phyloP scores from a whole-genome alignment of 306 rosid species.

The Medicago lupulina region DNA sequence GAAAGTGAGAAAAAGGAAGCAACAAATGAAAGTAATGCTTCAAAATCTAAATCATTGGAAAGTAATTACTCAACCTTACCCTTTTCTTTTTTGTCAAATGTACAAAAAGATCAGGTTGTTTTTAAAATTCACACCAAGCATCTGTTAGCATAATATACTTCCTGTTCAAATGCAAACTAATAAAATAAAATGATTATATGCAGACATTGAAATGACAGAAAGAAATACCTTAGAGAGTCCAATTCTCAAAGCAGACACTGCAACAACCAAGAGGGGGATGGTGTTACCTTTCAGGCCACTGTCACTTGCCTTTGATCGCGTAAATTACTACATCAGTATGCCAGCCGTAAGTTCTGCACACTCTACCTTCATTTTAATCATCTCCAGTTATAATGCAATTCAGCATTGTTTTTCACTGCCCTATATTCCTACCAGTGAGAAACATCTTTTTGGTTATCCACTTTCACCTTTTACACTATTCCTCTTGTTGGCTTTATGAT shows the following conservation, averaged over 20 bases:
- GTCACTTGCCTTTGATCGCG: slow-evolving; percentile 57
- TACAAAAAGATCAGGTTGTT: slow-evolving; percentile 5
- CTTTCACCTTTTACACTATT: slow-evolving; percentile 23
- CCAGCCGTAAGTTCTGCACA: slow-evolving; percentile 50
- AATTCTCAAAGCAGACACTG: slow-evolving; percentile 32
- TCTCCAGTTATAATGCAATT: slow-evolving; percentile 24
- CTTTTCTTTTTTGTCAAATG: slow-evolving; percentile 17
- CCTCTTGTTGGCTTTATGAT: slow-evolving; percentile 3
- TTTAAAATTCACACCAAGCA: too few species aligned
- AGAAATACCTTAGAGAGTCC: slow-evolving; percentile 41
- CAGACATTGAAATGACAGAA: slow-evolving; percentile 42
- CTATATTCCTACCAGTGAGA: neutral
- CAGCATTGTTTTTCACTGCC: slow-evolving; percentile 5
- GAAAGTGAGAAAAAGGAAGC: slow-evolving; percentile 28
- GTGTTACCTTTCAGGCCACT: slow-evolving; percentile 59
- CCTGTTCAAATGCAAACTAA: slow-evolving; percentile 25
- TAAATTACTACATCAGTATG: slow-evolving; percentile 61
- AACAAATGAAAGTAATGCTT: slow-evolving; percentile 33
- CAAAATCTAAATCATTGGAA: slow-evolving; percentile 38
- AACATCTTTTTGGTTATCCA: slow-evolving; percentile 4
- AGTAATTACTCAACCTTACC: slow-evolving; percentile 40
- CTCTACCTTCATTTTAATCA: slow-evolving; percentile 28
- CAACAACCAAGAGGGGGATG: slow-evolving; percentile 51
- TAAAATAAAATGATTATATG: slow-evolving; percentile 40
- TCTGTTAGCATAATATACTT: too few species aligned